Conservation (phyloP, 2,329 filamentous ascomycete species). For the Salinomyces thailandicus region DNA sequence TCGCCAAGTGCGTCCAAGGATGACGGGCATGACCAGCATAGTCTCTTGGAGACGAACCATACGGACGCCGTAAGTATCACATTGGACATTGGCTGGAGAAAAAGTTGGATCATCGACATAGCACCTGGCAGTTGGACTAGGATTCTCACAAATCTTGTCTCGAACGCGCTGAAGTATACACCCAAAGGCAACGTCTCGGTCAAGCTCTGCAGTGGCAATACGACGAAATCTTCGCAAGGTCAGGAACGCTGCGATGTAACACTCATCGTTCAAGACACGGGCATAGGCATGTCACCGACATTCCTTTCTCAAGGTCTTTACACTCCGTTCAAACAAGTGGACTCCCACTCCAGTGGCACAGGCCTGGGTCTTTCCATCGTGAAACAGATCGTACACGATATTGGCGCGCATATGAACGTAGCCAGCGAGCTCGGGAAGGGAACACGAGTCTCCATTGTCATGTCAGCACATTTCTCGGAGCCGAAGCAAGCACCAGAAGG, state of each 20-base stretch:
- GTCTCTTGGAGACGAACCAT: neutral
- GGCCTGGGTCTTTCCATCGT: constrained; percentile 28
- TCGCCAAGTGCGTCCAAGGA: too few relatives aligned
- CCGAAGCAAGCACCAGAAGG: neutral
- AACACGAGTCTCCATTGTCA: neutral
- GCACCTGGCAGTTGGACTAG: constrained; percentile 23
- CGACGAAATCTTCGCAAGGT: neutral
- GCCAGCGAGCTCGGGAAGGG: neutral
- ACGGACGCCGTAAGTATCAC: neutral
- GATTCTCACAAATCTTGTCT: constrained; percentile 39
- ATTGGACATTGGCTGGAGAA: neutral
- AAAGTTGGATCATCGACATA: neutral
- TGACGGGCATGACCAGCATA: too few relatives aligned
- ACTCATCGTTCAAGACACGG: constrained; percentile 29
- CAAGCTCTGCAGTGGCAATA: neutral
- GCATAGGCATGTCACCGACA: constrained; percentile 24
- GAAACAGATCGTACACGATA: neutral
- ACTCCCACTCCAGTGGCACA: constrained; percentile 24
- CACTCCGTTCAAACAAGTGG: constrained; percentile 26
- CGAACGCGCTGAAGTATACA: constrained; percentile 40
- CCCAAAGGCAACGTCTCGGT: constrained; percentile 5
- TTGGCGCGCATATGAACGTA: neutral
- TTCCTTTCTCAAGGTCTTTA: constrained; percentile 24
- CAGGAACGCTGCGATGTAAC: neutral
- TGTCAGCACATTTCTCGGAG: neutral